These are phyloP conservation scores for barley (Hordeum vulgare) DNA, from an alignment of 176 grass and related monocot species.

Conservation along the genomic window MorexV3_pseudomolecules_assembly NC_058520.1:452836682-452837181, in stretches of 20 bases:
- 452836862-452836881: neutral
- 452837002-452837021: constrained; percentile 13
- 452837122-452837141: too few species aligned
- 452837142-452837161: too few species aligned
- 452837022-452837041: constrained; percentile 20
- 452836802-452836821: neutral
- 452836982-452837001: constrained; percentile 21
- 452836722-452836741: neutral
- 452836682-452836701: too few species aligned
- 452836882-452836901: constrained; percentile 15
- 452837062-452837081: neutral
- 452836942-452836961: neutral
- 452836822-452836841: neutral
- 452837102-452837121: neutral
- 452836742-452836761: neutral
- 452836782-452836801: neutral
- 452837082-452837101: neutral
- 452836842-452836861: neutral
- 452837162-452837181: too few species aligned
- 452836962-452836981: constrained; percentile 11
- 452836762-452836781: neutral
- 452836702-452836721: neutral
- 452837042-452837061: constrained; percentile 12
- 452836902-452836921: neutral
- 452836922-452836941: neutral